These are phyloP conservation scores for Cornus florida DNA, from an alignment of 148 eudicot species.

Conservation along the genomic window DNA sequence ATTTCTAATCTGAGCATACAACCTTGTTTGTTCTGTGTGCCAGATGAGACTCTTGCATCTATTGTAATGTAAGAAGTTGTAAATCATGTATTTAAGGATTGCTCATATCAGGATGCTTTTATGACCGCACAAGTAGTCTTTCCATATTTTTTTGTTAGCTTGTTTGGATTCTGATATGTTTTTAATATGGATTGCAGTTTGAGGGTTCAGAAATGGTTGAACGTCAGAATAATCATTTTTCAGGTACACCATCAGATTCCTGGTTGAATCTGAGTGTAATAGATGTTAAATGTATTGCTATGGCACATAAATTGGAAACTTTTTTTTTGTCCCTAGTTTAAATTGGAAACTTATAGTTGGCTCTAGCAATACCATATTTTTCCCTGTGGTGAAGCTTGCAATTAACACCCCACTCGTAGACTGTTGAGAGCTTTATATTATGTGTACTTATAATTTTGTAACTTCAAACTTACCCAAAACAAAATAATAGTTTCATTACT, in stretches of 20 bases:
- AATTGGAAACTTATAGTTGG: neutral
- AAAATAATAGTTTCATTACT: too few species aligned
- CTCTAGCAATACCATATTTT: neutral
- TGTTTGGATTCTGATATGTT: slow-evolving; percentile 5
- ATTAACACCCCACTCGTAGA: neutral
- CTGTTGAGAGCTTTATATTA: neutral
- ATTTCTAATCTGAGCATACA: neutral
- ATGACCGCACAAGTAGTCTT: neutral
- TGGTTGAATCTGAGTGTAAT: neutral
- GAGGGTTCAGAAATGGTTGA: slow-evolving; percentile 74
- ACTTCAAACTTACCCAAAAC: too few species aligned
- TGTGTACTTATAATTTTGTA: neutral
- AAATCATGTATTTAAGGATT: neutral
- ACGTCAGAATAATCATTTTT: slow-evolving; percentile 67
- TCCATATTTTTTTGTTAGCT: neutral
- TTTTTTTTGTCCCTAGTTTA: too few species aligned
- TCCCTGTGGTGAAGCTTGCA: too few species aligned
- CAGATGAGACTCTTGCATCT: neutral
- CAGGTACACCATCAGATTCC: slow-evolving; percentile 41
- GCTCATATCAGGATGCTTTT: neutral
- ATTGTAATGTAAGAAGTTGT: neutral
- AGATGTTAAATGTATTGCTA: neutral
- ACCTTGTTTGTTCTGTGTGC: neutral
- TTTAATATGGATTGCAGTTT: slow-evolving; percentile 58
- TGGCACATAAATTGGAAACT: neutral